Conservation (phyloP, 331 rosid species). For the Malus hybrid region DNA sequence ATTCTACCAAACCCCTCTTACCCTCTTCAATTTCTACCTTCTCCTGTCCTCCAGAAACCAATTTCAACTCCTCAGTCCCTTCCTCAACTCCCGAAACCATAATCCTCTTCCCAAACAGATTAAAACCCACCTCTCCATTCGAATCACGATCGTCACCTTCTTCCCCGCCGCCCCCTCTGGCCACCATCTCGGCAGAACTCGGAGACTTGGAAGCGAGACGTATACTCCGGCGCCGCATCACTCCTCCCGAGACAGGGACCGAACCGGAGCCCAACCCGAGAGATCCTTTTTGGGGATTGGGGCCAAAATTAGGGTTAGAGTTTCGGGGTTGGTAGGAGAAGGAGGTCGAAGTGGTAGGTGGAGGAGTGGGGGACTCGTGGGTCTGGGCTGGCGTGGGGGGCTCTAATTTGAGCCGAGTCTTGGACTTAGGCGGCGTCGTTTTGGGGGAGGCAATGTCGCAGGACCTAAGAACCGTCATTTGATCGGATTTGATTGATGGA, state of each 20-base stretch:
- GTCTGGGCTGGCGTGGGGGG: constrained; percentile 28
- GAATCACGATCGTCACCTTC: neutral
- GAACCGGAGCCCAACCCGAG: constrained; percentile 10
- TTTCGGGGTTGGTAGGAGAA: neutral
- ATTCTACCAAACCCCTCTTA: too few relatives aligned
- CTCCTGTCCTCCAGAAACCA: too few relatives aligned
- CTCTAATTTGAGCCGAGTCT: constrained; percentile 1
- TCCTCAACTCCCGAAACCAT: constrained; percentile 17
- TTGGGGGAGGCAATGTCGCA: constrained; percentile 3
- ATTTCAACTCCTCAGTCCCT: neutral
- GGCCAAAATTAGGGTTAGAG: neutral
- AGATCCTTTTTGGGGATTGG: neutral
- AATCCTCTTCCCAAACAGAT: constrained; percentile 6
- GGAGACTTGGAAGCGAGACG: constrained; percentile 27
- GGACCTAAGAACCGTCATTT: constrained; percentile 37
- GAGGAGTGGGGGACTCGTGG: neutral
- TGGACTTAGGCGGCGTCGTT: constrained; percentile 6
- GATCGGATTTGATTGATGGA: neutral
- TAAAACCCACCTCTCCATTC: neutral
- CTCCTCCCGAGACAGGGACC: neutral
- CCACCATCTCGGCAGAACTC: neutral
- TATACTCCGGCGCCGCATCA: constrained; percentile 23
- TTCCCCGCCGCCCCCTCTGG: neutral
- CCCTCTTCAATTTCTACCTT: too few relatives aligned
- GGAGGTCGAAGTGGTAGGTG: neutral